Conservation (phyloP, 345 rosid genomes). For the Hibiscus syriacus region DNA sequence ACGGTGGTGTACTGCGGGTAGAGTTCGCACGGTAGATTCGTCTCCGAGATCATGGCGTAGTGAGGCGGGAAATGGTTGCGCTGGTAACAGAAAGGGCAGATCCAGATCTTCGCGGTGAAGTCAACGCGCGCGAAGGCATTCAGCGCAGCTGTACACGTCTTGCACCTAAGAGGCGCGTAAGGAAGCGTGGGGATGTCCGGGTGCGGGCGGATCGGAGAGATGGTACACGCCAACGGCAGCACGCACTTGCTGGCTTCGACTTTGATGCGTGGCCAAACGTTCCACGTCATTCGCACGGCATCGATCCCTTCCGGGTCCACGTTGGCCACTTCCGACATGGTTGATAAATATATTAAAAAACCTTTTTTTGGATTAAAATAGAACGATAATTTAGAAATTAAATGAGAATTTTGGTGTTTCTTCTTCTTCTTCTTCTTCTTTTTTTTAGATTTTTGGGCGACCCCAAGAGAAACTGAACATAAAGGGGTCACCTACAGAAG, state of each 20-base stretch:
- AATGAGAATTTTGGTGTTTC: not conserved
- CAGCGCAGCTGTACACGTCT: constrained; percentile 59
- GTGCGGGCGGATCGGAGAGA: constrained; percentile 78
- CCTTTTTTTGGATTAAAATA: not conserved
- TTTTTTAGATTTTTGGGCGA: constrained; percentile 5
- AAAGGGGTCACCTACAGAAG: constrained; percentile 26
- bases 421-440: not conserved
- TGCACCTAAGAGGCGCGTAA: constrained; percentile 80
- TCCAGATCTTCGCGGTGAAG: constrained; percentile 88
- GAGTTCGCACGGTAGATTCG: constrained; percentile 85
- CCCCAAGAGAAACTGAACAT: constrained; percentile 14
- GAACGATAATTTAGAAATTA: not conserved
- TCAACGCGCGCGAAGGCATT: constrained; percentile 75
- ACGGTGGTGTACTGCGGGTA: constrained; percentile 82
- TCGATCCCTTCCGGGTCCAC: constrained; percentile 84
- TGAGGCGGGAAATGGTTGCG: constrained; percentile 75
- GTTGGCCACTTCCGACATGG: constrained; percentile 78
- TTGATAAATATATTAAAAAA: not conserved
- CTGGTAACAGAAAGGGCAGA: constrained; percentile 88
- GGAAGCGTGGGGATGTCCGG: constrained; percentile 68
- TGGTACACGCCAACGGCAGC: constrained; percentile 80
- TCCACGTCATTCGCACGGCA: constrained; percentile 97
- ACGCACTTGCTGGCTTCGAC: constrained; percentile 99
- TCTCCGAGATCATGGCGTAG: constrained; percentile 78
- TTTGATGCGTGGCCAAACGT: constrained; percentile 92